Evolutionary conservation across 116 monocot genomes (phyloP).

Genomic region (Cymodocea nodosa): DNA sequence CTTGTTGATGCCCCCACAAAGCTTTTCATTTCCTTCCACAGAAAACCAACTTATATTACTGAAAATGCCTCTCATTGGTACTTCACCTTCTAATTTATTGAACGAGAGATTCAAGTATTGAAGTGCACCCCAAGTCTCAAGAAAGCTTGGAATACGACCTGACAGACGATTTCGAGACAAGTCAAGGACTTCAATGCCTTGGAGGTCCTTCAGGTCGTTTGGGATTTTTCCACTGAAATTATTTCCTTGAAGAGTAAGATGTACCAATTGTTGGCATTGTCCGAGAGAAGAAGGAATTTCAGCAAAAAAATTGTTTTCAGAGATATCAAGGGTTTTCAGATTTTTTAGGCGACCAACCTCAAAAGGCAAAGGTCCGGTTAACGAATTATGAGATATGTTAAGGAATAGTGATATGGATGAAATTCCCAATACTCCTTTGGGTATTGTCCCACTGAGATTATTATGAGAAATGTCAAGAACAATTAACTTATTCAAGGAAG

Average conservation of each 20-base stretch:
- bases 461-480: slow-evolving; percentile 15
- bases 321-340: slow-evolving; percentile 3
- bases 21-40: slow-evolving; percentile 18
- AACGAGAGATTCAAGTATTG: slow-evolving; percentile 30
- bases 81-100: slow-evolving; percentile 36
- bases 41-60: slow-evolving; percentile 21
- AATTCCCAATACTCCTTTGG: slow-evolving; percentile 15
- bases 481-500: slow-evolving; percentile 5
- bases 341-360: slow-evolving; percentile 18
- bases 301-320: slow-evolving; percentile 21
- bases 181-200: slow-evolving; percentile 20
- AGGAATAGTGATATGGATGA: not conserved
- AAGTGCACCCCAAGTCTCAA: slow-evolving; percentile 5
- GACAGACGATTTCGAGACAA: slow-evolving; percentile 35
- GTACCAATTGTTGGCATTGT: slow-evolving; percentile 13
- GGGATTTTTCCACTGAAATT: slow-evolving; percentile 34
- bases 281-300: slow-evolving; percentile 13
- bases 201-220: slow-evolving; percentile 3
- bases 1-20: slow-evolving; percentile 28
- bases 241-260: slow-evolving; percentile 19
- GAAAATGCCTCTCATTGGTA: slow-evolving; percentile 35
- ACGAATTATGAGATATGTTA: slow-evolving; percentile 5
- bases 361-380: slow-evolving; percentile 12
- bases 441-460: slow-evolving; percentile 24
- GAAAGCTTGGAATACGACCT: slow-evolving; percentile 24